Percentiles rank a stretch among this genome's conserved stretches.
Conservation (phyloP, 306 rosid genomes). For the Cucurbita pepo region DNA sequence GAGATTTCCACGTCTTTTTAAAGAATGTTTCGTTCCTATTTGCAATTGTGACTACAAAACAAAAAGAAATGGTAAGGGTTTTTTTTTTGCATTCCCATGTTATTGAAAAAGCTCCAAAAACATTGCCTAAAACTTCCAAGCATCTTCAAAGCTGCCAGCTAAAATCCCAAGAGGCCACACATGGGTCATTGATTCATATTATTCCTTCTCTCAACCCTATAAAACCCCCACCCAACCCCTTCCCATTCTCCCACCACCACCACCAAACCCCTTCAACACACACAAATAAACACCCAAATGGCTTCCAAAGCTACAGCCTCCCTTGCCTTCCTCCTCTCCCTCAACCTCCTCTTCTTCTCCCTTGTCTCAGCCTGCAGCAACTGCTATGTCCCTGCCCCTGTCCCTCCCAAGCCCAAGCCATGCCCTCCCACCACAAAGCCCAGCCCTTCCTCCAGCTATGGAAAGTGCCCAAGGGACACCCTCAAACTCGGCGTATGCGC, state of each 20-base stretch:
- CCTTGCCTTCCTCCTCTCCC: neutral
- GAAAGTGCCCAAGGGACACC: constrained; percentile 46
- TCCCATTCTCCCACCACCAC: neutral
- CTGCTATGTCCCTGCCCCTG: neutral
- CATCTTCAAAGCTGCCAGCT: constrained; percentile 29
- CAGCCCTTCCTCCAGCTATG: neutral
- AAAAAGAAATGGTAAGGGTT: too few species aligned
- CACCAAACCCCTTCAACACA: neutral
- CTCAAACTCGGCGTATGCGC: constrained; percentile 57
- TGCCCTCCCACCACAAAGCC: neutral
- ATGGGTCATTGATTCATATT: neutral
- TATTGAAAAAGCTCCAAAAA: constrained; percentile 17
- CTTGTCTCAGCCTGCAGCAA: neutral
- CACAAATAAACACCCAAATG: neutral
- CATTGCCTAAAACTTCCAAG: neutral
- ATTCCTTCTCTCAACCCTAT: neutral
- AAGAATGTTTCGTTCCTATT: too few species aligned
- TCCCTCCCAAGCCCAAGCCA: neutral
- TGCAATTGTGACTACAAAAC: too few species aligned
- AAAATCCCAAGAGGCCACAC: constrained; percentile 17
- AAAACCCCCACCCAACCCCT: neutral
- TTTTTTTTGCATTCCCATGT: neutral
- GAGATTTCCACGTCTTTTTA: too few species aligned
- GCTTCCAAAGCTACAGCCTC: constrained; percentile 8
- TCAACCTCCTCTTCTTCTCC: neutral